Evolutionary conservation across 345 rosid genomes (phyloP).

Genomic region (Syzygium oleosum): DNA sequence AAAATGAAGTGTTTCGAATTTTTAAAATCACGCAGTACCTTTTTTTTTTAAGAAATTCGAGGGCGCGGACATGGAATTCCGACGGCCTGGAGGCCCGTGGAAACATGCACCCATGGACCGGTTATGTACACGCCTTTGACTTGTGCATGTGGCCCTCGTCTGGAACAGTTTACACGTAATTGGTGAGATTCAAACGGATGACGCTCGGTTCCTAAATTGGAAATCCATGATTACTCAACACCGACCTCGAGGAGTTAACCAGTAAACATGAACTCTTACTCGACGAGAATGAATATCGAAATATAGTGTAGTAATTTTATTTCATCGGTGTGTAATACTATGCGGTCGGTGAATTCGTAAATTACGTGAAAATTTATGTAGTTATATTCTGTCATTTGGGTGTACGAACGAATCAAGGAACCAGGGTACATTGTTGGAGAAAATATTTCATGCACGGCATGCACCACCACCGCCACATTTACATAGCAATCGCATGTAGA

Average conservation of each 20-base stretch:
- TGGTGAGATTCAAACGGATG: background rate
- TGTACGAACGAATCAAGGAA: too few species aligned
- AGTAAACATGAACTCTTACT: background rate
- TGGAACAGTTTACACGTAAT: accelerated
- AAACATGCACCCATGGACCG: background rate
- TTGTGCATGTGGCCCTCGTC: too few species aligned
- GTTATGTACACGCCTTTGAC: background rate
- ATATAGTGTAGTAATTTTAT: background rate
- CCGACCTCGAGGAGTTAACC: background rate
- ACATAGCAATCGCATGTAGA: too few species aligned
- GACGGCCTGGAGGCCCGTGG: background rate
- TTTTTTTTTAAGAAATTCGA: background rate
- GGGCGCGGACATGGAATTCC: background rate
- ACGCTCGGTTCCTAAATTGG: background rate
- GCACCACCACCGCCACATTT: too few species aligned
- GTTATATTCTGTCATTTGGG: background rate
- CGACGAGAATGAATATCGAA: background rate
- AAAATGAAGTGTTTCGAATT: background rate
- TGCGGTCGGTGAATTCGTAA: accelerated
- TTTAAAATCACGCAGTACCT: background rate
- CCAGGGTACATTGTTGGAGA: too few species aligned
- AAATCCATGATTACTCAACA: background rate
- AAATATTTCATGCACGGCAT: too few species aligned
- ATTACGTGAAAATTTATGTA: background rate
- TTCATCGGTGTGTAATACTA: background rate